Percentiles rank a stretch among this genome's conserved stretches.
phyloP scores from a whole-genome alignment of 2,329 filamentous ascomycete species.

The Dactylellina haptotyla region DNA sequence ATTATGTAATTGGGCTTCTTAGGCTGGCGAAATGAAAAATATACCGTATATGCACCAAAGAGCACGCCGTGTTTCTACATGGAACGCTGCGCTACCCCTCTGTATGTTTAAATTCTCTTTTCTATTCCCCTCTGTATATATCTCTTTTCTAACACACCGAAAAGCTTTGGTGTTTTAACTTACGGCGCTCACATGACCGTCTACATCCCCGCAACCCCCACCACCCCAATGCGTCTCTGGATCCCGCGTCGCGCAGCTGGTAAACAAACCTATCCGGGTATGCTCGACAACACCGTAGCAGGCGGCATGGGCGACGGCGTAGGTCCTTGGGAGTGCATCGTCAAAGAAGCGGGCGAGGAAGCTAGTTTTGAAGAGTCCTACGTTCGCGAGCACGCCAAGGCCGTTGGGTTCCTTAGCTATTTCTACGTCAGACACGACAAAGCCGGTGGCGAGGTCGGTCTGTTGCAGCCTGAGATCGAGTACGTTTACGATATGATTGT shows the following conservation, averaged over 20 bases:
- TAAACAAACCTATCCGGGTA: conserved; percentile 89
- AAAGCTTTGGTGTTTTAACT: conserved; percentile 49
- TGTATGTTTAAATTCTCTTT: conserved; percentile 75
- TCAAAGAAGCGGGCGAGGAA: conserved; percentile 89
- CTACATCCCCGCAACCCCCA: conserved; percentile 68
- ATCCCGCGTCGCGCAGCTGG: conserved; percentile 77
- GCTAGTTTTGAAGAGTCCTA: conserved; percentile 78
- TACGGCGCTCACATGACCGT: conserved; percentile 73
- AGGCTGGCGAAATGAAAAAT: conserved; percentile 83
- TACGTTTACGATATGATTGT: conserved; percentile 91
- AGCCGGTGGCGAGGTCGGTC: conserved; percentile 76
- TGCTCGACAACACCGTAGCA: conserved; percentile 94
- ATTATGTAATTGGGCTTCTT: too few species aligned
- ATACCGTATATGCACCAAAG: conserved; percentile 76
- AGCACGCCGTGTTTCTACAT: conserved; percentile 75
- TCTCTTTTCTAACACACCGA: background rate
- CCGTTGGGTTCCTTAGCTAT: conserved; percentile 81
- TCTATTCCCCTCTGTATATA: background rate
- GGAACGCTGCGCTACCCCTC: conserved; percentile 77
- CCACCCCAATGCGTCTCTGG: conserved; percentile 76
- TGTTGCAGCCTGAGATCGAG: conserved; percentile 85
- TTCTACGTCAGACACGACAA: conserved; percentile 79
- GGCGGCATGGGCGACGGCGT: conserved; percentile 85
- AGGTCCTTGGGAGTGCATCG: conserved; percentile 79
- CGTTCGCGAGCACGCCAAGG: conserved; percentile 70